Evolutionary conservation across 2,329 filamentous ascomycete genomes (phyloP).

Genomic region (Exophiala phaeomuriformis): DNA sequence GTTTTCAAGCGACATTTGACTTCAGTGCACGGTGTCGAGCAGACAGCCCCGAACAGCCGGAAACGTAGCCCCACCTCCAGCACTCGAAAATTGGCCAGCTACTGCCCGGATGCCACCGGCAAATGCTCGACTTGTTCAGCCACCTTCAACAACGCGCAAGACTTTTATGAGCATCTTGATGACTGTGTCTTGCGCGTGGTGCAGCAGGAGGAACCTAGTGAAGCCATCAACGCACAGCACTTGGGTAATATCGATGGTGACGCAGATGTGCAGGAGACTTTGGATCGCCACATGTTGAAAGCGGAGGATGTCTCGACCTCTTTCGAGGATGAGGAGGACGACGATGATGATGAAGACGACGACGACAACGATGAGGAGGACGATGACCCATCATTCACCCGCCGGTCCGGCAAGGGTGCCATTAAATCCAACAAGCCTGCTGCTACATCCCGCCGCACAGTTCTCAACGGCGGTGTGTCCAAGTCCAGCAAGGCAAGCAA

Average conservation of each 20-base stretch:
- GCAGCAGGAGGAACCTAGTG: constrained; percentile 51
- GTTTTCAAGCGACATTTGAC: constrained; percentile 94
- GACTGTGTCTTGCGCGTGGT: constrained; percentile 60
- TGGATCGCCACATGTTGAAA: constrained; percentile 52
- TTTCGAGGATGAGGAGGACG: constrained; percentile 44
- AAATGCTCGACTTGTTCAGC: constrained; percentile 87
- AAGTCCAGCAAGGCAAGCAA: constrained; percentile 42
- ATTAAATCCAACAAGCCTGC: constrained; percentile 48
- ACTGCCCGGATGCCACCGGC: constrained; percentile 69
- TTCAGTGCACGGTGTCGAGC: constrained; percentile 84
- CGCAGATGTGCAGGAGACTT: constrained; percentile 49
- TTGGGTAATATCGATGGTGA: constrained; percentile 55
- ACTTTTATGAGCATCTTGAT: constrained; percentile 94
- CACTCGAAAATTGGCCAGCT: constrained; percentile 61
- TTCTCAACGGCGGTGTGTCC: constrained; percentile 43
- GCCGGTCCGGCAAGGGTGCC: constrained; percentile 43
- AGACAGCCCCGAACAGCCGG: constrained; percentile 83
- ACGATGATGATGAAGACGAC: constrained; percentile 54
- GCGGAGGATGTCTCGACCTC: constrained; percentile 38
- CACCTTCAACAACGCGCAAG: constrained; percentile 78
- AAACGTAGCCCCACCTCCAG: constrained; percentile 56
- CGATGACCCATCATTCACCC: constrained; percentile 31
- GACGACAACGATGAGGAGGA: constrained; percentile 43
- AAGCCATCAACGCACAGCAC: constrained; percentile 51
- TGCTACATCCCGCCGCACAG: constrained; percentile 42